phyloP scores from a whole-genome alignment of 805 yeast genomes.

The Candida odintsovae region DNA sequence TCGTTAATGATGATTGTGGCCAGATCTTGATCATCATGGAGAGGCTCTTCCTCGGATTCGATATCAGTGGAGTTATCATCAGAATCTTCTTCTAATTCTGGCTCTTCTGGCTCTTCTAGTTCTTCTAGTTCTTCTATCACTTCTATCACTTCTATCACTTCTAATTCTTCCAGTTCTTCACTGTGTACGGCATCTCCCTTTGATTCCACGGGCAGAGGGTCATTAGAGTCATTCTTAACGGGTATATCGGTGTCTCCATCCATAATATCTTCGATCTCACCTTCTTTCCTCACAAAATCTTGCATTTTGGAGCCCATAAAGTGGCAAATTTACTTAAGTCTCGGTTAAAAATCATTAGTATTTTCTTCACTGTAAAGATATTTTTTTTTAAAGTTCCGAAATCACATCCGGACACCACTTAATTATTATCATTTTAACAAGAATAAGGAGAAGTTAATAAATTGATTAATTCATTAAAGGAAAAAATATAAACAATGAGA shows the following conservation, averaged over 20 bases:
- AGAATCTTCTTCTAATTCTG: neutral
- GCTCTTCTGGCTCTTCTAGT: no score
- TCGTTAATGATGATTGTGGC: slow-evolving; percentile 42
- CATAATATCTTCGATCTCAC: slow-evolving; percentile 12
- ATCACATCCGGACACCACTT: neutral
- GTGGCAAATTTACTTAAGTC: neutral
- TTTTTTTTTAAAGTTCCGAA: no score
- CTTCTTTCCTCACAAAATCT: slow-evolving; percentile 1
- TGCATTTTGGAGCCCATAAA: neutral
- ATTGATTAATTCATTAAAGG: no score
- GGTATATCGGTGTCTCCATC: neutral
- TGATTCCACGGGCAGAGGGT: neutral
- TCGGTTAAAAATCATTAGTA: no score
- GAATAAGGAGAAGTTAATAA: neutral
- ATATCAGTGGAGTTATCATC: neutral
- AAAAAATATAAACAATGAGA: no score
- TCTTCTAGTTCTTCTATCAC: no score
- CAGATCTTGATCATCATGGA: slow-evolving; percentile 23
- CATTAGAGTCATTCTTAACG: neutral
- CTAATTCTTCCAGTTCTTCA: neutral
- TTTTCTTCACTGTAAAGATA: no score
- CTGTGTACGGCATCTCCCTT: neutral
- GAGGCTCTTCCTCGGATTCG: slow-evolving; percentile 13
- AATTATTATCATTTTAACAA: no score
- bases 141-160: no score